A percentile compares a stretch with the other conserved stretches of the same genome.
These are phyloP conservation scores for Trebouxiophyceae sp. DNA, from an alignment of 163 green algal genomes.

Conservation along the genomic window DNA sequence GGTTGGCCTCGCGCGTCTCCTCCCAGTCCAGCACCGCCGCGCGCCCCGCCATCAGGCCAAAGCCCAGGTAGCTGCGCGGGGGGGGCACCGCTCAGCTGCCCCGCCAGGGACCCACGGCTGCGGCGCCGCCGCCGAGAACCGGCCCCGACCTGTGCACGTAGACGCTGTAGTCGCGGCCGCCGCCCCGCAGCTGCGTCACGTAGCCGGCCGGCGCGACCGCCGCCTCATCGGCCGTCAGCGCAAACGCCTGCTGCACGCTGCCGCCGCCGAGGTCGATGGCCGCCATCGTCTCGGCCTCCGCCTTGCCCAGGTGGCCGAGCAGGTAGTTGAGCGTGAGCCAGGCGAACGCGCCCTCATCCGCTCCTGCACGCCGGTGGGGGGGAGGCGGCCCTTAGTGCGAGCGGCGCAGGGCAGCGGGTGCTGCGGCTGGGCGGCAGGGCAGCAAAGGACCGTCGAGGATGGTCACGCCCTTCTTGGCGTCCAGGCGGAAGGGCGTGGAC, in stretches of 20 bases:
- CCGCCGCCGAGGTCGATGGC: slow-evolving; percentile 94
- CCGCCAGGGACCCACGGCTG: no score
- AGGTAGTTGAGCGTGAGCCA: slow-evolving; percentile 99
- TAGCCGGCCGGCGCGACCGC: slow-evolving; percentile 63
- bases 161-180: slow-evolving; percentile 70
- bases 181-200: slow-evolving; percentile 59
- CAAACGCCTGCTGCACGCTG: slow-evolving; percentile 88
- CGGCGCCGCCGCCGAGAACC: no score
- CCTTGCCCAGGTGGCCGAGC: slow-evolving; percentile 67
- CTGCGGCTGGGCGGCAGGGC: slow-evolving; percentile 45
- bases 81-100: no score
- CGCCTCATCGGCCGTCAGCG: slow-evolving; percentile 52
- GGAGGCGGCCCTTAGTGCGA: slow-evolving; percentile 56
- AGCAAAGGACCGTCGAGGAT: slow-evolving; percentile 96
- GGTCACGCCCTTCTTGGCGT: slow-evolving; percentile 52
- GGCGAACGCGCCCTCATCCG: slow-evolving; percentile 90
- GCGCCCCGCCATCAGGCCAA: slow-evolving; percentile 88
- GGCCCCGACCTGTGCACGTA: slow-evolving; percentile 86
- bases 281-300: slow-evolving; percentile 61
- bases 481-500: slow-evolving; percentile 66
- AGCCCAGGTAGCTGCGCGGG: slow-evolving; percentile 85
- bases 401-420: slow-evolving; percentile 66
- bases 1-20: slow-evolving; percentile 35
- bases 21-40: slow-evolving; percentile 63
- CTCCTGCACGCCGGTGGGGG: slow-evolving; percentile 81